Percentiles rank a stretch among this genome's conserved stretches.
phyloP scores from a whole-genome alignment of 1,284 basidiomycete species.

The Boletus sp. region DNA sequence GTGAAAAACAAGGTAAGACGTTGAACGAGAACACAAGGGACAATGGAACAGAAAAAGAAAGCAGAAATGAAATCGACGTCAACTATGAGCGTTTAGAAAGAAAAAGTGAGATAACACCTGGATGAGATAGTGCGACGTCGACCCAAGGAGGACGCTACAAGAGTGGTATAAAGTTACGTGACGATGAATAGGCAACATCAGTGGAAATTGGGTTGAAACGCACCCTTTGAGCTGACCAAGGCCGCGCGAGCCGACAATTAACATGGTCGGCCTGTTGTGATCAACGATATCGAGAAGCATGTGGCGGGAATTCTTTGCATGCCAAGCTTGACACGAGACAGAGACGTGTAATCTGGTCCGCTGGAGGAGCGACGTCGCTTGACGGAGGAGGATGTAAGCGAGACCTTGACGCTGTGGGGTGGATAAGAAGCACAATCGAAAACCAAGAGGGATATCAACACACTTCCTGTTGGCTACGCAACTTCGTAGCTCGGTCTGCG shows the following conservation, averaged over 20 bases:
- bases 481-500: conserved; percentile 71
- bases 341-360: conserved; percentile 86
- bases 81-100: background rate
- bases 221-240: conserved; percentile 88
- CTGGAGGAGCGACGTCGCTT: conserved; percentile 87
- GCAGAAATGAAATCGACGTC: conserved; percentile 2
- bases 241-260: conserved; percentile 95
- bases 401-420: conserved; percentile 74
- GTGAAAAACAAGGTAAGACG: background rate
- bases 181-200: background rate
- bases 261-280: conserved; percentile 86
- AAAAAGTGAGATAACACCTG: conserved; percentile 48
- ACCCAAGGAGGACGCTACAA: conserved; percentile 90
- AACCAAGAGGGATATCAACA: conserved; percentile 13
- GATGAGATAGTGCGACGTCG: conserved; percentile 95
- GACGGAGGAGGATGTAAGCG: conserved; percentile 83
- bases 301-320: conserved; percentile 91
- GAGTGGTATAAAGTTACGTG: background rate
- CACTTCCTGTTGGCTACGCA: conserved; percentile 88
- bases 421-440: conserved; percentile 7
- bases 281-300: conserved; percentile 95
- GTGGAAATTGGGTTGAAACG: conserved; percentile 19
- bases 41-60: background rate
- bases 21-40: background rate
- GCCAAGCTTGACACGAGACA: conserved; percentile 92